These are phyloP conservation scores for Pseudohalonectria lignicola DNA, from an alignment of 2,329 filamentous ascomycete genomes.

Conservation along the genomic window DNA sequence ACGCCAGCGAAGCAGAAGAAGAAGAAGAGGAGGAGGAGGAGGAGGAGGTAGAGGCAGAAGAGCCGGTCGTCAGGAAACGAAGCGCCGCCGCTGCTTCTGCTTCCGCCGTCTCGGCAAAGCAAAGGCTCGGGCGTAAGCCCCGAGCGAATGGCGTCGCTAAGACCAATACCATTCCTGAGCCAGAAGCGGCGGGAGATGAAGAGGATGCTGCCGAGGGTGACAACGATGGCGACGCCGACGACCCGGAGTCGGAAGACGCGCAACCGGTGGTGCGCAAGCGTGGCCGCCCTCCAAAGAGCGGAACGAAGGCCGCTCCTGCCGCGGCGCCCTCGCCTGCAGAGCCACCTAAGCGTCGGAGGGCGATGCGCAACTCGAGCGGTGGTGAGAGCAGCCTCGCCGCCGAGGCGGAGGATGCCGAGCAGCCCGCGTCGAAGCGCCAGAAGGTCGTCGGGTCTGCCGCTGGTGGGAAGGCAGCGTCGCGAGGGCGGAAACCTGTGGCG, in stretches of 20 bases:
- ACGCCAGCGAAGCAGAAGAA: constrained; percentile 7
- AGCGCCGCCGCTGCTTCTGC: constrained; percentile 7
- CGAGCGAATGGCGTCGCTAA: neutral
- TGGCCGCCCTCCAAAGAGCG: constrained; percentile 1
- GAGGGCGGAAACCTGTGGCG: neutral
- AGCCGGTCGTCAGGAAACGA: too few species aligned
- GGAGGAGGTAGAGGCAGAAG: constrained; percentile 6
- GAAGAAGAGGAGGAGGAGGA: constrained; percentile 13
- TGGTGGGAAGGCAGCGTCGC: too few species aligned
- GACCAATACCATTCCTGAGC: neutral
- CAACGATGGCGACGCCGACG: neutral
- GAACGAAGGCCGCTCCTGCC: neutral
- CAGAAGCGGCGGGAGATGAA: neutral
- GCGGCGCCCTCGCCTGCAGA: neutral
- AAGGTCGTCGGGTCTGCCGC: too few species aligned
- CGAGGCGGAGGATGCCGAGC: too few species aligned
- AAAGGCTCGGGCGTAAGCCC: constrained; percentile 7
- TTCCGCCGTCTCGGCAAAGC: too few species aligned
- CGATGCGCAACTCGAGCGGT: too few species aligned
- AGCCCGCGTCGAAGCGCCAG: too few species aligned
- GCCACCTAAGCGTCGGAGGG: neutral
- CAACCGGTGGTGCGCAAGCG: neutral
- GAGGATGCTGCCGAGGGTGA: constrained; percentile 12
- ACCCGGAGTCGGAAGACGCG: neutral
- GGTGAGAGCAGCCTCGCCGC: too few species aligned